phyloP scores from a whole-genome alignment of 2,329 filamentous ascomycete species.

The Nannizzia gypsea region DNA sequence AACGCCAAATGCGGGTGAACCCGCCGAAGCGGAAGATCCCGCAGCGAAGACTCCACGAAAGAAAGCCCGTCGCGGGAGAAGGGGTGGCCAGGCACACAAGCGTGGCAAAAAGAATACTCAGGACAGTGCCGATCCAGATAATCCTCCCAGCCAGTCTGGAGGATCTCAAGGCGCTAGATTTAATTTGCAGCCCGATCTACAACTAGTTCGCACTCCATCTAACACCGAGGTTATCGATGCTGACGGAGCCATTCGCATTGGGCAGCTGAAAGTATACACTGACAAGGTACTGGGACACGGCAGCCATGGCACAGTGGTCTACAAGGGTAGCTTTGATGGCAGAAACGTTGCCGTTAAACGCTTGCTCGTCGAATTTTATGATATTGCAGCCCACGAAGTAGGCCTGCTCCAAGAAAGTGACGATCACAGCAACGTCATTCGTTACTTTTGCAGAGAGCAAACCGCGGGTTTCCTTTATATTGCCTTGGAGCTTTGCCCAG shows the following conservation, averaged over 20 bases:
- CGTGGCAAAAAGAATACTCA: slow-evolving; percentile 41
- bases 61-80: slow-evolving; percentile 57
- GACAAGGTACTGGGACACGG: slow-evolving; percentile 57
- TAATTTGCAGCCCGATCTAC: slow-evolving; percentile 50
- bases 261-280: slow-evolving; percentile 48
- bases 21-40: slow-evolving; percentile 23
- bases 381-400: slow-evolving; percentile 89
- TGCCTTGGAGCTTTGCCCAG: slow-evolving; percentile 83
- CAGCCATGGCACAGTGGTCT: slow-evolving; percentile 94
- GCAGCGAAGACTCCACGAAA: slow-evolving; percentile 41
- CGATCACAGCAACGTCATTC: slow-evolving; percentile 90
- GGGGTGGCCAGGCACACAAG: slow-evolving; percentile 58
- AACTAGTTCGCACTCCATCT: slow-evolving; percentile 42
- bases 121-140: slow-evolving; percentile 44
- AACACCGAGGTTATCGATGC: slow-evolving; percentile 42
- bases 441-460: slow-evolving; percentile 86
- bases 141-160: slow-evolving; percentile 41
- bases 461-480: slow-evolving; percentile 91
- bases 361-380: slow-evolving; percentile 92
- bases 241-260: slow-evolving; percentile 51
- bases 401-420: slow-evolving; percentile 83
- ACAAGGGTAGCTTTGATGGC: slow-evolving; percentile 86
- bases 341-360: slow-evolving; percentile 91
- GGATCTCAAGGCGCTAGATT: slow-evolving; percentile 41
- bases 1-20: slow-evolving; percentile 24